Evolutionary conservation across 768 basidiomycete genomes (phyloP), one percentile per base, ranked within the genome.

Genomic region (Rhodosporidiobolus odoratus): DNA sequence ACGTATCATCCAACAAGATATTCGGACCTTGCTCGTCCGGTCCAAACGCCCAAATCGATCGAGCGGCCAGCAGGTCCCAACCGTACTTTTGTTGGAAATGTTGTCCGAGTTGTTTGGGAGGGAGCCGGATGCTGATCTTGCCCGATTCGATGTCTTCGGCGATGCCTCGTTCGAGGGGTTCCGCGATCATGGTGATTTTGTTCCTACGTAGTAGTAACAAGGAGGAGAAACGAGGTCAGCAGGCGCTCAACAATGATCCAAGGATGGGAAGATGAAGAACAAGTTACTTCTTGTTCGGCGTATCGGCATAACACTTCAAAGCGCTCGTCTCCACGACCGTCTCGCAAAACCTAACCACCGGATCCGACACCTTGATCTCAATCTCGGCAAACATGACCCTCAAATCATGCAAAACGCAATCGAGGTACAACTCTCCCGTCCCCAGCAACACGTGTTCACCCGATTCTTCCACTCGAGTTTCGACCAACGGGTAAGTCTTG

Each of bases 281-380:
- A 30, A 63, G 89, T 72, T 76, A 94, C 93, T 92, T 93, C 82
- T 99, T 98, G 82, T 99, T 99, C 10, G 96, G 96, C 38, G 96
- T 98, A 76, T 98, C 96, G 25, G 96, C 96, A 80, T 99, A 99
- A 78, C 95, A 98, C 81, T 98, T 99, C 73, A 99, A 81, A 6
- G 95, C 96, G 75, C 90, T 92, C 40, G 95, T 98, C 83, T 99
- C 96, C 74, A 97, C 83, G 30, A 98, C 95, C 3, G 96, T 99
- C 82, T 99, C 96, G 78, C 91, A 90, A 82, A 99, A 99, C 78
- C 92, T 92, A 23, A 93, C 95, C 47, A 98, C 93, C 2, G 96
- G 96, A 82, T 99, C 96, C 32, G 95, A 98, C 21, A 98, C 93
- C 83, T 99, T 99, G 84, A 99, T 97, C 84, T 99, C 96, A 75